Base-by-base conservation (phyloP, 257 asterid species). In the Gentiana dahurica region DNA sequence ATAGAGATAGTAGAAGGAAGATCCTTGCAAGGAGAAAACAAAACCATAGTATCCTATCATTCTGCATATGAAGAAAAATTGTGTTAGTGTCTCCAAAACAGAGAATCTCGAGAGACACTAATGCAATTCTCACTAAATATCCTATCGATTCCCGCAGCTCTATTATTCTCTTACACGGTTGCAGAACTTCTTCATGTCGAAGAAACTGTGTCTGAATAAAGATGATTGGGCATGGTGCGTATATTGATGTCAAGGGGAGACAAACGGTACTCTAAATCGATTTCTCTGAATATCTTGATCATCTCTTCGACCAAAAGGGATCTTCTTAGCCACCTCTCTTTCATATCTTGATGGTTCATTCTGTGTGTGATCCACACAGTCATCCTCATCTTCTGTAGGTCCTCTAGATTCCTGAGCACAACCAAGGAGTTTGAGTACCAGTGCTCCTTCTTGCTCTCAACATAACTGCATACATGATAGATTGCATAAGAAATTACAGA, bases 311-410 rank as follows among this genome's bases (percentile, higher is more conserved):
- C 62, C 76, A 90, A 50, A 49, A 71, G 51, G 6, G 81, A 94
- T 61, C 98, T 69, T 65, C 96, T 78, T 50, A 57, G 66, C 77
- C 79, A 91, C 68, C 53, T 87, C 61, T 82, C 85, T 9, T 79
- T 82, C 82, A 81, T 78, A 65, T 91, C 86, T 57, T 91, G 98
- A 64, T 79, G 83, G 65, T 91, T 91, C 86, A 91, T 83, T 15
- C 79, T 72, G 64, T 91, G 98, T 51, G 96, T 77, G 58, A 79
- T 1, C 98, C 98, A 91, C 0, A 91, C 85, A 1, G 94, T 74
- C 60, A 91, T 33, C 59, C 71, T 79, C 69, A 91, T 36, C 58
- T 54, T 66, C 52, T 57, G 59, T 34, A 87, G 37, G 12, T 76
- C 78, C 11, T 76, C 86, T 0, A 91, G 46, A 66, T 81, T 70